Conservation (phyloP, 75 land plant species). For the Pinus taeda region DNA sequence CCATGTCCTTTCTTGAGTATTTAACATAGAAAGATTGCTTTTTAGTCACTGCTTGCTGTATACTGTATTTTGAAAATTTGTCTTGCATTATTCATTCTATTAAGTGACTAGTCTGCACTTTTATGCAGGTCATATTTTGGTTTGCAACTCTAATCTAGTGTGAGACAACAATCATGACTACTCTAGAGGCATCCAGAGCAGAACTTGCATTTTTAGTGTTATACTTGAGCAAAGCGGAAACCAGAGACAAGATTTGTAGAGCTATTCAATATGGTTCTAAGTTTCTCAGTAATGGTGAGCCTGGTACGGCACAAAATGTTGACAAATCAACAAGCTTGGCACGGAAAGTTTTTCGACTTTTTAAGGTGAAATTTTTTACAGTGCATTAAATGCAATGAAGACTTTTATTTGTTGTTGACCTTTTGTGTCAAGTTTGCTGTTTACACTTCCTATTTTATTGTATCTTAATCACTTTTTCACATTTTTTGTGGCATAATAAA, state of each 20-base stretch:
- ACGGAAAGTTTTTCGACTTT: slow-evolving; percentile 90
- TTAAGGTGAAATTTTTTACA: slow-evolving; percentile 55
- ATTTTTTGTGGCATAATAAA: neutral
- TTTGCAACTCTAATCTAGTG: too few relatives aligned
- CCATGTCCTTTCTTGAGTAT: too few relatives aligned
- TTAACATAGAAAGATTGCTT: too few relatives aligned
- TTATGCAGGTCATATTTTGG: too few relatives aligned
- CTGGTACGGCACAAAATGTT: slow-evolving; percentile 91
- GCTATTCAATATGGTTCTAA: slow-evolving; percentile 97
- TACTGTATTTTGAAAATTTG: too few relatives aligned
- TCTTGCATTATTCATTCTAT: too few relatives aligned
- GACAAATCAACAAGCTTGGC: slow-evolving; percentile 95
- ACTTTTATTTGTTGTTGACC: neutral
- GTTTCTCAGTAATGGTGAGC: slow-evolving; percentile 90
- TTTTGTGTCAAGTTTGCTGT: neutral
- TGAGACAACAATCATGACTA: slow-evolving; percentile 36
- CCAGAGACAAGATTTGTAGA: slow-evolving; percentile 96
- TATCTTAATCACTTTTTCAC: neutral
- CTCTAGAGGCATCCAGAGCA: slow-evolving; percentile 76
- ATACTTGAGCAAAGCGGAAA: slow-evolving; percentile 93
- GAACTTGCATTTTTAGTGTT: slow-evolving; percentile 80
- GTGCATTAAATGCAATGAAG: slow-evolving; percentile 5
- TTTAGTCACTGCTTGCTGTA: too few relatives aligned
- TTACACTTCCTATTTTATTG: neutral
- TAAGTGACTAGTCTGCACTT: too few relatives aligned